phyloP scores from a whole-genome alignment of 495 filamentous ascomycete genomes.

The Trichocladium antarcticum region DNA sequence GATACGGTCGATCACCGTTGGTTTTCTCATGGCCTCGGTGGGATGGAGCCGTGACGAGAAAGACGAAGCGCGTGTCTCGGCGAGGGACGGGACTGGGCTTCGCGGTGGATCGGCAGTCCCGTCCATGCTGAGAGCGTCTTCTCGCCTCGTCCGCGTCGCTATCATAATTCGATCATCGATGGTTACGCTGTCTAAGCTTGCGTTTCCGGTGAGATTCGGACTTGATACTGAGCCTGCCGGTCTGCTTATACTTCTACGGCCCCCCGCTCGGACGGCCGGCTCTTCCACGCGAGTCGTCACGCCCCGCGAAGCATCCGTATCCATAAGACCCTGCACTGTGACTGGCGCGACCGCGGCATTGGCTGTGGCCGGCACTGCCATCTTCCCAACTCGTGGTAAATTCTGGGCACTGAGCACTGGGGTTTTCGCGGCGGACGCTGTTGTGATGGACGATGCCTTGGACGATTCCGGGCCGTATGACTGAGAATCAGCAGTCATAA shows the following conservation, averaged over 20 bases:
- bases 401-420: conserved; percentile 36
- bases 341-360: conserved; percentile 40
- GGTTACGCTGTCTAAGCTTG: conserved; percentile 29
- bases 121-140: conserved; percentile 32
- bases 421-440: conserved; percentile 46
- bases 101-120: conserved; percentile 31
- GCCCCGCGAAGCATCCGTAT: conserved; percentile 35
- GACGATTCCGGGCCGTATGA: conserved; percentile 37
- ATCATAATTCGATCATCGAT: conserved; percentile 28
- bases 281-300: conserved; percentile 33
- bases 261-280: conserved; percentile 15
- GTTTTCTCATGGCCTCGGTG: conserved; percentile 25
- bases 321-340: conserved; percentile 42
- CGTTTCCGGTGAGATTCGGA: conserved; percentile 17
- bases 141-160: conserved; percentile 27
- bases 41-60: conserved; percentile 11
- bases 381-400: conserved; percentile 40
- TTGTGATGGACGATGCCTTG: conserved; percentile 44
- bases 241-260: conserved; percentile 30
- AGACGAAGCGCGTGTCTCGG: conserved; percentile 24
- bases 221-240: conserved; percentile 21
- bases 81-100: conserved; percentile 32
- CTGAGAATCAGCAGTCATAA: conserved; percentile 28
- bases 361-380: conserved; percentile 16
- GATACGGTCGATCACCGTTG: conserved; percentile 43